Base-by-base conservation (phyloP, 2,329 filamentous ascomycete species). In the Tolypocladium ovalisporum region DNA sequence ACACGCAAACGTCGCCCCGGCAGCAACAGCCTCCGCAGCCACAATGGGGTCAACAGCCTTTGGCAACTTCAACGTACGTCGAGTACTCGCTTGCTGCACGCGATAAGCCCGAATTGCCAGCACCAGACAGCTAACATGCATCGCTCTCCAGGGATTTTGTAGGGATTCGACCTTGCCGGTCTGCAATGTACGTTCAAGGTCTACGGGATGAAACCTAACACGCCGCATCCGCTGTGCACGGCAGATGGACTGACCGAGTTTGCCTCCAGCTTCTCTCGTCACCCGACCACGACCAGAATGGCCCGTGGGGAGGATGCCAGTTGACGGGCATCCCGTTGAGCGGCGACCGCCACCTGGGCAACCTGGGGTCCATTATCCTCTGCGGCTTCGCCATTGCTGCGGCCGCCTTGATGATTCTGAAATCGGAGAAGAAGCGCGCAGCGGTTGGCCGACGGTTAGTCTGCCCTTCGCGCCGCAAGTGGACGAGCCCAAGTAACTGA, bases 311-410 rank as follows among this genome's bases (percentile, higher is more conserved):
- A 59, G 88, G 88, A 62, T 97, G 93, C 72, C 73, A 84, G 58
- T 76, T 97, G 63, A 80, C 65, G 34, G 93, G 93, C 62, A 94
- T 97, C 64, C 67, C 80, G 10, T 75, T 97, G 62, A 83, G 84
- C 63, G 78, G 79, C 65, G 83, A 76, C 56, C 77, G 81, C 62
- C 75, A 88, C 65, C 75, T 99, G 42, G 88, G 86, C 39, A 99
- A 99, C 69, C 71, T 99, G 63, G 94, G 94, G n/a, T 95, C 92
- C 9, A 96, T 99, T 69, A 64, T 99, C 52, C 71, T 97, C 44
- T 88, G 84, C 61, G 90, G 80, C 61, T 71, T 96, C 62, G 90
- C 92, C 44, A 92, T 99, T 64, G 66, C 83, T 27, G 75, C 82
- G 10, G 78, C 87, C 5, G 67, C 76, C 13, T 85, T 87, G 64